Evolutionary conservation across 2,329 filamentous ascomycete species (phyloP), one percentile per base, ranked within the genome.

Genomic region (Trichophyton benhamiae): DNA sequence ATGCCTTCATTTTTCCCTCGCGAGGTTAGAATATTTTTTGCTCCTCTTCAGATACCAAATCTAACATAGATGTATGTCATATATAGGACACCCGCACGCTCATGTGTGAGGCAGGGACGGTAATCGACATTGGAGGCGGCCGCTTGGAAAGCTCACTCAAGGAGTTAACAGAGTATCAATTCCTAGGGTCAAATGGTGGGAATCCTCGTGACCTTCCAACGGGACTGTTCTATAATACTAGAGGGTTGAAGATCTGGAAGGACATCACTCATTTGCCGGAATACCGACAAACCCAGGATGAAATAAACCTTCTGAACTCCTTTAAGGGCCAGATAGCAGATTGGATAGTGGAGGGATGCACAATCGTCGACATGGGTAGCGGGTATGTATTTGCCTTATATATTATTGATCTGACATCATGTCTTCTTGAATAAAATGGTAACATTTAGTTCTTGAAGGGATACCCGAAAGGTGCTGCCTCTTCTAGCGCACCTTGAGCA

Each of bases 41-140:
- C 44, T 22, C 11, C 41, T 8, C 41, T 13, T 44, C 41, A 44
- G 6, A 5, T 17, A 44, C n/a, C 41, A 4, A 48, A n/a, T 11
- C 44, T 48, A 25, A 48, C 17, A 48, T 17, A 25, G 6, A 5
- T 22, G 20, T 48, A 25, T 11, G 20, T 22, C 20, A 20, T 48
- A 48, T 48, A 20, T 48, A 48, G 44, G 44, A 48, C 8, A 48
- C 49, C 22, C 49, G 27, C 49, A 30, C 13, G 5, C 13, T 53
- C 11, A 33, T 33, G 13, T 53, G 22, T 33, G 11, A 13, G 11
- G 11, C 27, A 42, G 71, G 58, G 33, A 53, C 58, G 3, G 59
- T 60, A n/a, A 52, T 60, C 15, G 59, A 60, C 30, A 60, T 60
- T 33, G 59, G 59, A 38, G 59, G 59, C 11, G 30, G 59, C 17